Percentiles rank a stretch among this genome's conserved stretches.
These are phyloP conservation scores for Nissolia schottii DNA, from an alignment of 306 rosid species.

Conservation along the genomic window DNA sequence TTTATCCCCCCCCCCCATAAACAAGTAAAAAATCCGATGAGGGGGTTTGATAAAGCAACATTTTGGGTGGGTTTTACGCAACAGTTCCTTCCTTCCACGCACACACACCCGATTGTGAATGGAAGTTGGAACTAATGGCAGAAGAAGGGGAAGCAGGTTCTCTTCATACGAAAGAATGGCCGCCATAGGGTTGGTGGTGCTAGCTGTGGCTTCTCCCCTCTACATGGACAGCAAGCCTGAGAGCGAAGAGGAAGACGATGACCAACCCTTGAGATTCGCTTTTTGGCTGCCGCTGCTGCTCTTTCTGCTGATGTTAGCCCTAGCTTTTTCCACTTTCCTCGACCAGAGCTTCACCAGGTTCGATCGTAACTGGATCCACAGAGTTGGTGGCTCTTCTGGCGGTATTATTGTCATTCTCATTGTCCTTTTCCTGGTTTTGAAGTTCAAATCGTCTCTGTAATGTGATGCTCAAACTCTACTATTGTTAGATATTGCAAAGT, in stretches of 20 bases:
- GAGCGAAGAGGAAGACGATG: constrained; percentile 47
- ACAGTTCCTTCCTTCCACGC: neutral
- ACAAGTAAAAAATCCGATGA: no score
- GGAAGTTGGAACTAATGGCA: constrained; percentile 54
- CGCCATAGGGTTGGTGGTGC: constrained; percentile 51
- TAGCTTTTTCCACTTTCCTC: constrained; percentile 43
- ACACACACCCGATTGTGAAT: constrained; percentile 16
- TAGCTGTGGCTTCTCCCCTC: constrained; percentile 84
- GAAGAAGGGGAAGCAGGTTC: constrained; percentile 41
- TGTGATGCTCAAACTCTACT: constrained; percentile 29
- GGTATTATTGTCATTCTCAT: constrained; percentile 59
- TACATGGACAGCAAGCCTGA: constrained; percentile 54
- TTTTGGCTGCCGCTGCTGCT: constrained; percentile 64
- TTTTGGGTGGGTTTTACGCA: neutral
- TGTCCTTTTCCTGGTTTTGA: constrained; percentile 71
- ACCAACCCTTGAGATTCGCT: constrained; percentile 33
- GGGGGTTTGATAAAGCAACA: constrained; percentile 28
- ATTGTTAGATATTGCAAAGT: neutral
- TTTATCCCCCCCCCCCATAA: no score
- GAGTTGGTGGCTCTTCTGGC: constrained; percentile 81
- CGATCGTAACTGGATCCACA: constrained; percentile 83
- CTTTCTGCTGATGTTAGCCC: constrained; percentile 48
- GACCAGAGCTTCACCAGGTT: constrained; percentile 52
- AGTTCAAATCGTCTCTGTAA: constrained; percentile 54
- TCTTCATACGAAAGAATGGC: constrained; percentile 57